A percentile compares a stretch with the other conserved stretches of the same genome.
Conservation (phyloP, 2,329 filamentous ascomycete species). For the Calonectria honghensis region DNA sequence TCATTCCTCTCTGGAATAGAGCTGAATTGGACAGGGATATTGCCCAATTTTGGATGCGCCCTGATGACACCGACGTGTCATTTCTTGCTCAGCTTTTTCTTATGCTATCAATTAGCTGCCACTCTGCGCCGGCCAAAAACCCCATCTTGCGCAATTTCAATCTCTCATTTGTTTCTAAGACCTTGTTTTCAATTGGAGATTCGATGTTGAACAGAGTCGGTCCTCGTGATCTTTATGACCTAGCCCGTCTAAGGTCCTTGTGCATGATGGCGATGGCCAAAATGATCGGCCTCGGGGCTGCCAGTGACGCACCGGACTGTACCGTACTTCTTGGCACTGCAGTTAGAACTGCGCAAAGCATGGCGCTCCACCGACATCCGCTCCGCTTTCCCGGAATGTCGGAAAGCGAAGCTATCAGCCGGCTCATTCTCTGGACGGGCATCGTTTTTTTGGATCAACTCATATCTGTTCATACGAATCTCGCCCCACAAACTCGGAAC, state of each 20-base stretch:
- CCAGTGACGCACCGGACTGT: neutral
- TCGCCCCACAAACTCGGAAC: neutral
- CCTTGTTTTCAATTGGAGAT: neutral
- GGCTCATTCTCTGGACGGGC: neutral
- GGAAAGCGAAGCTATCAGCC: neutral
- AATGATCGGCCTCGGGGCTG: neutral
- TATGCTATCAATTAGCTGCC: conserved; percentile 10
- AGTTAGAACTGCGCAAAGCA: neutral
- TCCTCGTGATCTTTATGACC: too few species aligned
- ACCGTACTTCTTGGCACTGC: neutral
- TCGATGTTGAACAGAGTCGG: neutral
- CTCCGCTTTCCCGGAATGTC: neutral
- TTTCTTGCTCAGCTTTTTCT: conserved; percentile 6
- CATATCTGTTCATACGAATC: neutral
- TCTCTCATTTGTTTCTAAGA: neutral
- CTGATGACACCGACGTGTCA: neutral
- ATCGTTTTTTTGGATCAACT: conserved; percentile 8
- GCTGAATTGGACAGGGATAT: neutral
- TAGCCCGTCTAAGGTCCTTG: neutral
- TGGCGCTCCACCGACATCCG: neutral
- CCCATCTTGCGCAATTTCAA: neutral
- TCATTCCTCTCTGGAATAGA: conserved; percentile 3
- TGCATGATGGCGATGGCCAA: conserved; percentile 4
- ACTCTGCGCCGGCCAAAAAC: neutral
- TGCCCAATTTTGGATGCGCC: neutral